Percentiles rank a stretch among this genome's conserved stretches.
Conservation (phyloP, 257 asterid genomes). For the Eustoma russellianum region DNA sequence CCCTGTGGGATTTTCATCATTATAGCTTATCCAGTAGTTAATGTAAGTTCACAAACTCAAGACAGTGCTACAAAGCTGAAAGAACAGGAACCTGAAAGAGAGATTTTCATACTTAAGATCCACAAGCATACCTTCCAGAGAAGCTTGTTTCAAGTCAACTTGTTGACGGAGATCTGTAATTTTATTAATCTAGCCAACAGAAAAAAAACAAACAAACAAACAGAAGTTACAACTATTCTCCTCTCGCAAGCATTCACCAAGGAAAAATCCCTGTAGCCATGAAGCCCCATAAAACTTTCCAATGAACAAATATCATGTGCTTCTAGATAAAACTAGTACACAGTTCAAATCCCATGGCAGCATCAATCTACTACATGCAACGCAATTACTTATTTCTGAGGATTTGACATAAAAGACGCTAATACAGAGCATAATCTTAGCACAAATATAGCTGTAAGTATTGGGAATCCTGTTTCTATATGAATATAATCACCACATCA, state of each 20-base stretch:
- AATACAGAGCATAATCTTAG: too few relatives aligned
- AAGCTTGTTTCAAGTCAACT: constrained; percentile 57
- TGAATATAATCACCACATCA: too few relatives aligned
- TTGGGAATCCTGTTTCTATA: too few relatives aligned
- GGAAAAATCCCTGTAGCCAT: background rate
- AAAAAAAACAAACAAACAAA: constrained; percentile 13
- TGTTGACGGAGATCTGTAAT: constrained; percentile 62
- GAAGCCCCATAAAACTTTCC: background rate
- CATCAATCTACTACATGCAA: too few relatives aligned
- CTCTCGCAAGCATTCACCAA: background rate
- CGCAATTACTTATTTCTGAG: too few relatives aligned
- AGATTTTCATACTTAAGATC: constrained; percentile 4
- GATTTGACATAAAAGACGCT: too few relatives aligned
- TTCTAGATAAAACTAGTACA: too few relatives aligned
- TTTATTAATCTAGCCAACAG: constrained; percentile 48
- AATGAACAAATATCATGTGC: background rate
- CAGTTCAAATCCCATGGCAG: too few relatives aligned
- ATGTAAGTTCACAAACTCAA: background rate
- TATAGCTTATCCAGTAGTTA: too few relatives aligned
- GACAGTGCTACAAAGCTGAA: constrained; percentile 2
- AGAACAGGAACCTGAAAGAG: background rate
- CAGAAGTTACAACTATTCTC: constrained; percentile 6
- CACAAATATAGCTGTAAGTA: too few relatives aligned
- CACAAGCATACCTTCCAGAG: constrained; percentile 51
- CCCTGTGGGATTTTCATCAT: too few relatives aligned